Evolutionary conservation across 129 eudicot genomes (phyloP).

Genomic region (Mikania micrantha): DNA sequence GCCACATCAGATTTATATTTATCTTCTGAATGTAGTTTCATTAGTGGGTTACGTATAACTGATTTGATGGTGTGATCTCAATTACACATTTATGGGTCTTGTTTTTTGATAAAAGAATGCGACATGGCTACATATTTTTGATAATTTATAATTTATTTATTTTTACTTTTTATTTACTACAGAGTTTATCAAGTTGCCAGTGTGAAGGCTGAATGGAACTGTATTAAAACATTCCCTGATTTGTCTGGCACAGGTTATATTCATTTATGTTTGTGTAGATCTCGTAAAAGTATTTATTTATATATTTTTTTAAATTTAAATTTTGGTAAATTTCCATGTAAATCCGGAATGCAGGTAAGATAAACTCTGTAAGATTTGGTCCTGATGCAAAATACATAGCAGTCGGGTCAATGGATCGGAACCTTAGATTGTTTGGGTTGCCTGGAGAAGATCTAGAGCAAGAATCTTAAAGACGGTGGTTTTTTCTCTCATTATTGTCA

Average conservation of each 20-base stretch:
- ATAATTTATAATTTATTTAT: background rate
- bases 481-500: background rate
- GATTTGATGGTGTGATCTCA: background rate
- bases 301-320: background rate
- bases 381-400: conserved; percentile 90
- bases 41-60: background rate
- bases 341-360: conserved; percentile 50
- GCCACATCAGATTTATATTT: background rate
- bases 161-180: conserved; percentile 8
- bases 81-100: background rate
- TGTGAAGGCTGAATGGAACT: conserved; percentile 92
- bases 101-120: background rate
- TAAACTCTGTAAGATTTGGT: conserved; percentile 64
- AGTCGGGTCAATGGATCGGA: conserved; percentile 88
- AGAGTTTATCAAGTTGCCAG: conserved; percentile 95
- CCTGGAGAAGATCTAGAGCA: conserved; percentile 57
- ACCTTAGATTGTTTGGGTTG: conserved; percentile 78
- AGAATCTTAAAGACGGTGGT: conserved; percentile 30
- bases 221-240: conserved; percentile 84
- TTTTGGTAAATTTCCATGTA: background rate
- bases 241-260: conserved; percentile 89
- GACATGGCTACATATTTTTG: background rate
- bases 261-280: background rate
- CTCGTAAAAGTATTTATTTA: background rate
- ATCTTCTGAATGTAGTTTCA: background rate